Conservation (phyloP, 768 basidiomycete species). For the Tricholoma saponaceum region DNA sequence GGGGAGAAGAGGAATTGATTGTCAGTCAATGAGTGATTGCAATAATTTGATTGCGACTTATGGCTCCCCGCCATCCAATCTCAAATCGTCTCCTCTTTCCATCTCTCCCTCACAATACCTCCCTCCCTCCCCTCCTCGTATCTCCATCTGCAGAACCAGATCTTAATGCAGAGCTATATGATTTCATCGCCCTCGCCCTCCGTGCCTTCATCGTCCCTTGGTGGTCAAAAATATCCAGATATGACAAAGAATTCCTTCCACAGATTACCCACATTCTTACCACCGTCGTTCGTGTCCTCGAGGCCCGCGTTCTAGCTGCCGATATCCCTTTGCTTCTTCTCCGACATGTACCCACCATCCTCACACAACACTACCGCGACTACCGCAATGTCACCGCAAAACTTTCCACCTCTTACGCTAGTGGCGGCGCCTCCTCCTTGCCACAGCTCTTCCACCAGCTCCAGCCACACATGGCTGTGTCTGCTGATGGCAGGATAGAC, state of each 20-base stretch:
- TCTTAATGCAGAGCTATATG: conserved; percentile 68
- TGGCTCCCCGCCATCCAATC: conserved; percentile 26
- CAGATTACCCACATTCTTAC: conserved; percentile 59
- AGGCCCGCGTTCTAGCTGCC: conserved; percentile 47
- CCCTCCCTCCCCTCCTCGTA: conserved; percentile 38
- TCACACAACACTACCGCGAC: conserved; percentile 77
- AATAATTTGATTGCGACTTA: too few relatives aligned
- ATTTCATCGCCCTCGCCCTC: conserved; percentile 75
- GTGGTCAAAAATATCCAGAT: conserved; percentile 82
- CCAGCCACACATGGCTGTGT: conserved; percentile 82
- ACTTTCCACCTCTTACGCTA: conserved; percentile 64
- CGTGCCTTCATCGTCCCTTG: conserved; percentile 78
- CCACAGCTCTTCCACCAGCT: conserved; percentile 72
- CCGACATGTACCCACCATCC: conserved; percentile 55
- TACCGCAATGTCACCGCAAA: conserved; percentile 67
- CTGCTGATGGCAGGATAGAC: conserved; percentile 60
- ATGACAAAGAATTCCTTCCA: conserved; percentile 80
- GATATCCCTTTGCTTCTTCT: conserved; percentile 63
- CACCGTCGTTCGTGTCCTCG: conserved; percentile 55
- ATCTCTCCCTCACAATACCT: conserved; percentile 34
- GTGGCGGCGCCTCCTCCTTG: conserved; percentile 57
- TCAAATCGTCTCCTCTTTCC: conserved; percentile 66
- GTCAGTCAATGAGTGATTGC: too few relatives aligned
- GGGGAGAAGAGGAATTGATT: conserved; percentile 7
- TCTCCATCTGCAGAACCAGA: conserved; percentile 37